phyloP scores from a whole-genome alignment of 2,329 filamentous ascomycete species.

The Xylariaceae sp. region DNA sequence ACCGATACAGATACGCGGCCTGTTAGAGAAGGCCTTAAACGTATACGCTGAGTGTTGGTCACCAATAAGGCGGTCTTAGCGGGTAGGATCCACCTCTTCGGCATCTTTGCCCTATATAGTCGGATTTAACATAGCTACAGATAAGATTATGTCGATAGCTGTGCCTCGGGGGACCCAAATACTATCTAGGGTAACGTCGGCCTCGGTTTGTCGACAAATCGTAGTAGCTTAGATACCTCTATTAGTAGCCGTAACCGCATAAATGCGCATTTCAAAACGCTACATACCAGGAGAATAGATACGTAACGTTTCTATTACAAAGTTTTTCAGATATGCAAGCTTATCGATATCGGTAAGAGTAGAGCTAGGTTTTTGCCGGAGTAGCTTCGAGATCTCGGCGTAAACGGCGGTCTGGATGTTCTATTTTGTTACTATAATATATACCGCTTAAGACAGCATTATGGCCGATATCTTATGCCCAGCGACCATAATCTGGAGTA shows the following conservation, averaged over 20 bases:
- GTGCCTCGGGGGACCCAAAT: background rate
- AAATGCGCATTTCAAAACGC: too few relatives aligned
- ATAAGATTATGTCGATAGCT: background rate
- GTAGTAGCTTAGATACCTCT: too few relatives aligned
- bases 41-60: background rate
- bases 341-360: background rate
- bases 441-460: background rate
- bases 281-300: background rate
- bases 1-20: background rate
- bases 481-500: background rate
- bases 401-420: background rate
- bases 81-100: background rate
- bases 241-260: too few relatives aligned
- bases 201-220: background rate
- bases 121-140: background rate
- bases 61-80: background rate
- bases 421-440: background rate
- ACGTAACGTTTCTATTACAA: background rate
- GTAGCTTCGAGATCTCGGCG: background rate
- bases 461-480: slow-evolving; percentile 1
- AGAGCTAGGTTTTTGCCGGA: background rate
- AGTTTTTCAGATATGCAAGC: background rate
- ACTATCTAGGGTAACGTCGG: background rate
- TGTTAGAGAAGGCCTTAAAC: background rate
- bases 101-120: background rate